A percentile compares a stretch with the other conserved stretches of the same genome.
Conservation (phyloP, 1,284 basidiomycete genomes). For the Ustilago nuda region DNA sequence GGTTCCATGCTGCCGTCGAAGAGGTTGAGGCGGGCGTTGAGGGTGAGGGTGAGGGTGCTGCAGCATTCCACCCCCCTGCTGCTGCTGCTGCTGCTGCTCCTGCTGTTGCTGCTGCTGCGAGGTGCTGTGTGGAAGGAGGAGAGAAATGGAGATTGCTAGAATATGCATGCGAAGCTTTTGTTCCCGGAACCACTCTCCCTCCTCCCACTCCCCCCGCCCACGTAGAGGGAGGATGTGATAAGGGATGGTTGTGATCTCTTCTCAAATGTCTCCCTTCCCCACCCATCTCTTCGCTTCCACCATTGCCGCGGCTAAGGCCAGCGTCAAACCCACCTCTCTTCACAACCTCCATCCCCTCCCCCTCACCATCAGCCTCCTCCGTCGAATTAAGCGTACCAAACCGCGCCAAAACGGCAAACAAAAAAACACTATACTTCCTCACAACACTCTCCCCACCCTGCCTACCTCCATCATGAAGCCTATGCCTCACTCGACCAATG, state of each 20-base stretch:
- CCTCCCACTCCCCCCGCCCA: neutral
- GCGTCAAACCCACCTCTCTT: constrained; percentile 6
- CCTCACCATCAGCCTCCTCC: neutral
- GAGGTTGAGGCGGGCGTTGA: neutral
- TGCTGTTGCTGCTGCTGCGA: neutral
- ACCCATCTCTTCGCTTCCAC: neutral
- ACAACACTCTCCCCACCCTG: constrained; percentile 18
- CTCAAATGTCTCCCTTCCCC: constrained; percentile 7
- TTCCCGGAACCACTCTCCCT: constrained; percentile 13
- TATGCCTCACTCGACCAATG: constrained; percentile 13
- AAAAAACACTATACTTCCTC: constrained; percentile 30
- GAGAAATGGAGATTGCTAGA: constrained; percentile 27
- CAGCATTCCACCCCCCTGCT: neutral
- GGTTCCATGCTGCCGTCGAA: neutral
- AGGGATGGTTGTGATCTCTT: constrained; percentile 15
- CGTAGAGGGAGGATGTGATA: neutral
- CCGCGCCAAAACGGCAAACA: constrained; percentile 22
- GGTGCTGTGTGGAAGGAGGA: neutral
- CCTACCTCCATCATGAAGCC: neutral
- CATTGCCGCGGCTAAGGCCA: neutral
- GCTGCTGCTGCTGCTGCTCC: neutral
- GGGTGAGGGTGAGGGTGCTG: constrained; percentile 2
- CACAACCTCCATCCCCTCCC: neutral
- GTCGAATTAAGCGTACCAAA: neutral
- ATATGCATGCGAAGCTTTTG: constrained; percentile 26